These are phyloP conservation scores for Kwoniella shandongensis DNA, from an alignment of 768 basidiomycete genomes.

Conservation along the genomic window DNA sequence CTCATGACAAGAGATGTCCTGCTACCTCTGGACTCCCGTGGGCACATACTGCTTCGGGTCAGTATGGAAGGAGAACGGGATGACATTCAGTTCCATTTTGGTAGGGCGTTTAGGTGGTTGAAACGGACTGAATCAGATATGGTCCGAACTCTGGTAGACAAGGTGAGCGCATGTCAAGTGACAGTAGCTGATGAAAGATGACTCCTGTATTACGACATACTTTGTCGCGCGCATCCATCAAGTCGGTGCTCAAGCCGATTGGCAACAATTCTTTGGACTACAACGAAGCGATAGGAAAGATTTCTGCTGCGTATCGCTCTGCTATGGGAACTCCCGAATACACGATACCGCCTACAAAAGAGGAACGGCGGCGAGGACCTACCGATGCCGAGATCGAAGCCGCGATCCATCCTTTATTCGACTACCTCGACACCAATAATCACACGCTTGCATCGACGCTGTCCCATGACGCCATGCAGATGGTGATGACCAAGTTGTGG, in stretches of 20 bases:
- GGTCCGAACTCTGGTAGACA: slow-evolving; percentile 94
- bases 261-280: slow-evolving; percentile 61
- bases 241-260: slow-evolving; percentile 68
- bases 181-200: slow-evolving; percentile 63
- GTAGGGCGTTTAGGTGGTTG: slow-evolving; percentile 80
- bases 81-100: slow-evolving; percentile 96
- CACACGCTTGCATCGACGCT: slow-evolving; percentile 86
- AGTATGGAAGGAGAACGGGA: slow-evolving; percentile 99
- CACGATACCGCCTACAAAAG: slow-evolving; percentile 42
- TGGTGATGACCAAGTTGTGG: slow-evolving; percentile 91
- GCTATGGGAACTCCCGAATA: slow-evolving; percentile 55
- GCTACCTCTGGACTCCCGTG: slow-evolving; percentile 83
- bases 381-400: slow-evolving; percentile 92
- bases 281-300: slow-evolving; percentile 84
- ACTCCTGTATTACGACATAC: slow-evolving; percentile 86
- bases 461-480: slow-evolving; percentile 76
- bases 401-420: slow-evolving; percentile 86
- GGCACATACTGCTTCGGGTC: slow-evolving; percentile 79
- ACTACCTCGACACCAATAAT: slow-evolving; percentile 92
- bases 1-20: slow-evolving; percentile 86
- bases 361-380: slow-evolving; percentile 51
- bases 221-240: slow-evolving; percentile 72
- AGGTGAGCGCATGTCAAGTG: slow-evolving; percentile 60
- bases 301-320: slow-evolving; percentile 76
- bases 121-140: slow-evolving; percentile 94